phyloP scores from a whole-genome alignment of 1,284 basidiomycete genomes.

The Phellopilus nigrolimitatus region DNA sequence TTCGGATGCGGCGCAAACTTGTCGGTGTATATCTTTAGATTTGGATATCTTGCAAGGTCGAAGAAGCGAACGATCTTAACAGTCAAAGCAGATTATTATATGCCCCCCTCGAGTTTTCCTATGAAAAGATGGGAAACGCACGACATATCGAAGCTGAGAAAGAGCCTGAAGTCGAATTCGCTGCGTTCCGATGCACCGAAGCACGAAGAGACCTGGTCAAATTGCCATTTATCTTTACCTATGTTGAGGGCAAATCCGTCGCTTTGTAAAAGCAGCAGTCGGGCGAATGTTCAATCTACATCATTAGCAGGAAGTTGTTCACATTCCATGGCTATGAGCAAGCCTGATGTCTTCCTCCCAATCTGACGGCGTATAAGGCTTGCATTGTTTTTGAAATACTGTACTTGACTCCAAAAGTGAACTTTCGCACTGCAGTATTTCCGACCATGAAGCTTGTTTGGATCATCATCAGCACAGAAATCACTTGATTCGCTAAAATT shows the following conservation, averaged over 20 bases:
- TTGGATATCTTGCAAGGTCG: slow-evolving; percentile 45
- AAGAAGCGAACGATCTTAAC: slow-evolving; percentile 54
- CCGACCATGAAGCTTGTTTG: slow-evolving; percentile 47
- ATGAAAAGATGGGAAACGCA: slow-evolving; percentile 33
- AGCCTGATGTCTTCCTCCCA: slow-evolving; percentile 56
- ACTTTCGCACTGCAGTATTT: slow-evolving; percentile 44
- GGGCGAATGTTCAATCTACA: no score
- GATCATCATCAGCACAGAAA: background rate
- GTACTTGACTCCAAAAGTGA: no score
- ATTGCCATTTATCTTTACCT: slow-evolving; percentile 64
- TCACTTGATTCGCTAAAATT: background rate
- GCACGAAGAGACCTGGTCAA: slow-evolving; percentile 44
- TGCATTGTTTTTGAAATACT: background rate
- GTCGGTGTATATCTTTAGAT: slow-evolving; percentile 54
- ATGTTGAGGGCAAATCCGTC: slow-evolving; percentile 68
- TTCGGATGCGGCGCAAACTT: slow-evolving; percentile 55
- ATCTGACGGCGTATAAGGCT: slow-evolving; percentile 51
- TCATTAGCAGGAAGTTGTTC: background rate
- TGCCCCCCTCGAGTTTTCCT: no score
- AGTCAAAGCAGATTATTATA: no score
- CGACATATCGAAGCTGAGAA: slow-evolving; percentile 80
- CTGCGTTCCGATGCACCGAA: slow-evolving; percentile 39
- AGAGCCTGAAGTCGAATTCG: slow-evolving; percentile 66
- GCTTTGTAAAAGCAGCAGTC: no score
- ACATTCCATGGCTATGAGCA: slow-evolving; percentile 52